Percentiles rank a stretch among this genome's conserved stretches.
phyloP scores from a whole-genome alignment of 352 stramenopile species.

The Globisporangium sylvaticum region DNA sequence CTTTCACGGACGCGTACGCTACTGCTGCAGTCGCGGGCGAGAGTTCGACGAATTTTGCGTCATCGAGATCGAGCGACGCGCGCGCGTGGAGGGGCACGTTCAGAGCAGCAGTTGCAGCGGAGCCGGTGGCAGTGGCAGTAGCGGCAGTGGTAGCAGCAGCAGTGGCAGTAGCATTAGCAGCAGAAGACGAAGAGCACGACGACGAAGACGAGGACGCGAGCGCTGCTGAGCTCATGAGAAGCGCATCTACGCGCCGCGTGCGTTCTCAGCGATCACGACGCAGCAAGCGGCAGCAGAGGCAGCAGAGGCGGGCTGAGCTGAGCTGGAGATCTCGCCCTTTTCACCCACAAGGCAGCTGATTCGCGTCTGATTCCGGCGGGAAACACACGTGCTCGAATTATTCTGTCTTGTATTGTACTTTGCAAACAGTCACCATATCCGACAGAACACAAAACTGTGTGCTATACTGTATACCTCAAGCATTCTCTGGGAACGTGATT shows the following conservation, averaged over 20 bases:
- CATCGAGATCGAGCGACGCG: neutral
- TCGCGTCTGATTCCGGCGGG: neutral
- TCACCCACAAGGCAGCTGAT: neutral
- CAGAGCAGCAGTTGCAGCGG: neutral
- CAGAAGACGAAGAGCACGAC: neutral
- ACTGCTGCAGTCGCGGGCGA: slow-evolving; percentile 49
- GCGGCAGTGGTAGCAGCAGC: neutral
- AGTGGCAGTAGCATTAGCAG: neutral
- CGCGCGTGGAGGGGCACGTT: neutral
- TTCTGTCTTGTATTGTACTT: neutral
- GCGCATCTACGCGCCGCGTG: slow-evolving; percentile 11
- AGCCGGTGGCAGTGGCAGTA: slow-evolving; percentile 11
- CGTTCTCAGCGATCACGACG: slow-evolving; percentile 3
- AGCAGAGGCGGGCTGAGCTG: neutral
- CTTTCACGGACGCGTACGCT: slow-evolving; percentile 45
- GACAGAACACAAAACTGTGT: neutral
- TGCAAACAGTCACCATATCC: neutral
- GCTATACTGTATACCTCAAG: neutral
- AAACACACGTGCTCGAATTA: neutral
- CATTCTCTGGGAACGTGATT: neutral
- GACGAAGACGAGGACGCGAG: slow-evolving; percentile 1
- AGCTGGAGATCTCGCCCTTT: slow-evolving; percentile 2
- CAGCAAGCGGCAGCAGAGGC: neutral
- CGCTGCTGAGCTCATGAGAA: slow-evolving; percentile 14
- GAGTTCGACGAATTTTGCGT: slow-evolving; percentile 20